These are phyloP conservation scores for Copromyces sp. DNA, from an alignment of 495 filamentous ascomycete genomes.

Conservation along the genomic window DNA sequence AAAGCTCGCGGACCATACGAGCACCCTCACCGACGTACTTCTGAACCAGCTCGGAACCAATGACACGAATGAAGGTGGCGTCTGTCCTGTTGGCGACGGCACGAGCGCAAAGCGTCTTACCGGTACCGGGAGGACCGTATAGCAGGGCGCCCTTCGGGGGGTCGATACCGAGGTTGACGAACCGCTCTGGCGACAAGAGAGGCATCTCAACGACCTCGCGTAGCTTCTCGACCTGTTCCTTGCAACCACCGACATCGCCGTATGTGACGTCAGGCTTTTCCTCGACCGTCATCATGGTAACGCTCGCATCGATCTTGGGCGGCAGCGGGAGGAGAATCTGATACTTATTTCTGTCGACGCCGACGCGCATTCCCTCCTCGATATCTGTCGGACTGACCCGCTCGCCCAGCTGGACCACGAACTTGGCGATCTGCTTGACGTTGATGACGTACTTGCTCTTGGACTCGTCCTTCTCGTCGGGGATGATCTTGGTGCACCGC, in stretches of 20 bases:
- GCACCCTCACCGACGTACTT: conserved; percentile 98
- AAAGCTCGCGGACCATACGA: conserved; percentile 94
- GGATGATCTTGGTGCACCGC: conserved; percentile 97
- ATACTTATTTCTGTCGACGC: conserved; percentile 97
- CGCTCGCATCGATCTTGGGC: conserved; percentile 96
- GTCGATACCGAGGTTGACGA: conserved; percentile 95
- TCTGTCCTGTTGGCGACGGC: conserved; percentile 96
- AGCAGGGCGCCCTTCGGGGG: conserved; percentile 95
- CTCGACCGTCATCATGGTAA: conserved; percentile 99
- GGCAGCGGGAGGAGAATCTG: conserved; percentile 96
- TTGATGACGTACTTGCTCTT: conserved; percentile 99
- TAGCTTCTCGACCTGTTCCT: conserved; percentile 98
- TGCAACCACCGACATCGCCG: conserved; percentile 96
- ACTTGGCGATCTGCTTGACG: conserved; percentile 99
- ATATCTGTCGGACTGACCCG: conserved; percentile 97
- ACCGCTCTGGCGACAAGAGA: conserved; percentile 88
- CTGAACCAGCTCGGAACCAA: conserved; percentile 92
- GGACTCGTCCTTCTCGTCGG: conserved; percentile 88
- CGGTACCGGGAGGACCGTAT: conserved; percentile 93
- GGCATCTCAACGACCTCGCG: conserved; percentile 98
- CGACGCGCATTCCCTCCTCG: conserved; percentile 96
- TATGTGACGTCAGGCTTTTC: conserved; percentile 99
- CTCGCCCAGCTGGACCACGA: conserved; percentile 96
- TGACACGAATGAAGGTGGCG: conserved; percentile 96
- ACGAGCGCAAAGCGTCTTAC: conserved; percentile 95